phyloP scores from a whole-genome alignment of 2,329 filamentous ascomycete genomes.

The Trichoderma asperellum region DNA sequence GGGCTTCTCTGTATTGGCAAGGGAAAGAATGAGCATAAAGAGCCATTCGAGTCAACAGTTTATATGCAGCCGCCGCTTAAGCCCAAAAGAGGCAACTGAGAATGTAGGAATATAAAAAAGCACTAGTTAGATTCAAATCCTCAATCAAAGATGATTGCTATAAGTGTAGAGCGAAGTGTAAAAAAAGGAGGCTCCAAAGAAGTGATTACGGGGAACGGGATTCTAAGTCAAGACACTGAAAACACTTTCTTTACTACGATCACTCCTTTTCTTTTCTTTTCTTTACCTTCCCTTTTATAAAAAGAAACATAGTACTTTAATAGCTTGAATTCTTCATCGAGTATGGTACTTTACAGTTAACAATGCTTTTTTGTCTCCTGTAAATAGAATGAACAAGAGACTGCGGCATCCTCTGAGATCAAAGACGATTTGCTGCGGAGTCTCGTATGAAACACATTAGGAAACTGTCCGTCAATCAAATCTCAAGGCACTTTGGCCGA shows the following conservation, averaged over 20 bases:
- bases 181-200: no score
- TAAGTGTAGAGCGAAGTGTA: background rate
- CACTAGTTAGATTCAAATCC: background rate
- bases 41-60: background rate
- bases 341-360: no score
- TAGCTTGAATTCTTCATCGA: background rate
- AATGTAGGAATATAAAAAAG: background rate
- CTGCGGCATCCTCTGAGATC: no score
- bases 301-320: background rate
- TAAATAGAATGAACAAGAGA: background rate
- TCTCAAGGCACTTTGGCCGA: slow-evolving; percentile 37
- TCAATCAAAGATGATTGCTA: background rate
- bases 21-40: no score
- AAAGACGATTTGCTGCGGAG: no score
- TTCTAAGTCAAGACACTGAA: no score
- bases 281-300: no score
- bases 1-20: no score
- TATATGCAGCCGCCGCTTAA: background rate
- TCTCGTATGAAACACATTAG: background rate
- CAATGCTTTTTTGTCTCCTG: no score
- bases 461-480: background rate
- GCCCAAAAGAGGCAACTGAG: background rate
- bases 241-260: no score
- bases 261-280: no score
- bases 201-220: no score